Base-by-base conservation (phyloP, 305 asterid species). In the Fraxinus nigra region DNA sequence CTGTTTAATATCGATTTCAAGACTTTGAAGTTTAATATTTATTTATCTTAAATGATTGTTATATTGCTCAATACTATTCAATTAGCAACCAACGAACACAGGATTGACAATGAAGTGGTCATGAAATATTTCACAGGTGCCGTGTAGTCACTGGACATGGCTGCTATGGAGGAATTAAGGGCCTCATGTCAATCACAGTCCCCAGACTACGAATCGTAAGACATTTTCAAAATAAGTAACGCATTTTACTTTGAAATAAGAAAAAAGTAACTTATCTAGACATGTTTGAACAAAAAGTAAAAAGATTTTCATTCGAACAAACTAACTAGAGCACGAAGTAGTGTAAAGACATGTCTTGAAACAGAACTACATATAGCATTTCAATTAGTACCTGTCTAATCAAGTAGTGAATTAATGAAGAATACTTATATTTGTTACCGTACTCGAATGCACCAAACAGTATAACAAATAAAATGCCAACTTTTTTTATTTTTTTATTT, bases 101-200 rank as follows among this genome's bases (percentile, higher is more conserved):
- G 20, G 8, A 48, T 4, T 51, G 22, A 51, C 61, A 51, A 51
- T 16, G 61, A 1, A 51, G 18, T 51, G 61, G 56, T 51, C 48
- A 78, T 14, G 18, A 75, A 6, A 9, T 26, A 3, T 46, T 43
- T 70, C 59, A 69, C 90, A 90, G 97, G 97, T 93, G 76, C 82
- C 86, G 88, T 24, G 88, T 94, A 7, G 99, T 94, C 76, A 92
- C 94, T 82, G 99, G 99, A 18, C 99, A 95, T 90, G 92, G 99
- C 35, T 88, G 92, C 32, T 92, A 97, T 79, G 99, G 99, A 82
- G 99, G 98, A 43, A 95, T 95, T 75, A 93, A 95, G 88, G 98
- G 97, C 20, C 95, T 95, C 85, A 89, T 95, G 97, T 90, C 97
- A 82, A 88, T 95, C 84, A 28, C 30, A 28, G 30, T 28, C 30